These are phyloP conservation scores for Tuber microsphaerosporum DNA, from an alignment of 495 filamentous ascomycete genomes.

Conservation along the genomic window DNA sequence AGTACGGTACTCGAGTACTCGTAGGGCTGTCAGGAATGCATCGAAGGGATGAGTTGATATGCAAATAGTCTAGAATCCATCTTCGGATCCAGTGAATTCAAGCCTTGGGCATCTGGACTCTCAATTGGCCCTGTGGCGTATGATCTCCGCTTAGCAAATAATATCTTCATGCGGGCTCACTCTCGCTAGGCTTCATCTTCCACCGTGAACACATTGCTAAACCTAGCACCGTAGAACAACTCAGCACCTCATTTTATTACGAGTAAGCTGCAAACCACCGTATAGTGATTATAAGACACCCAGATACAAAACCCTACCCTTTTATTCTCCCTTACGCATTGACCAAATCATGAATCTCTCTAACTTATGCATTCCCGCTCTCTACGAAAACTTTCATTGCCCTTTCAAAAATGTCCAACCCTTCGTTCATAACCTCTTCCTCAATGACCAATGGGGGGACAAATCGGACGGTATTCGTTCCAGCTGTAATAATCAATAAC, in stretches of 20 bases:
- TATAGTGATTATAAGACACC: not conserved
- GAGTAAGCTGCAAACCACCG: not conserved
- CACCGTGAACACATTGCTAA: not conserved
- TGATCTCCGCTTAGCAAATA: not conserved
- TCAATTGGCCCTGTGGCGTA: not conserved
- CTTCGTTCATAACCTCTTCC: constrained; percentile 66
- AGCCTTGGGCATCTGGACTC: not conserved
- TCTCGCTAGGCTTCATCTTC: not conserved
- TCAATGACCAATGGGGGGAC: constrained; percentile 74
- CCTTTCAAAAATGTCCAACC: constrained; percentile 66
- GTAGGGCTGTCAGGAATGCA: not conserved
- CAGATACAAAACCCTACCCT: not conserved
- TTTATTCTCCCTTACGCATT: not conserved
- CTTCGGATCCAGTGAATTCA: not conserved
- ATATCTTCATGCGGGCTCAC: not conserved
- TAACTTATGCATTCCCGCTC: not conserved
- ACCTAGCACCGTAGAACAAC: not conserved
- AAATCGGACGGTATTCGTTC: constrained; percentile 79
- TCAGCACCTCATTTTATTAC: not conserved
- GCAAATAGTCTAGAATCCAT: not conserved
- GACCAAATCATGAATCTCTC: not conserved
- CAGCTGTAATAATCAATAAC: constrained; percentile 82
- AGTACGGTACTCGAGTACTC: too few relatives aligned
- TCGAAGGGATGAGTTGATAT: not conserved
- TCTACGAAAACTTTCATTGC: constrained; percentile 52